Conservation (phyloP, 495 filamentous ascomycete genomes). For the Neurospora sublineolata region DNA sequence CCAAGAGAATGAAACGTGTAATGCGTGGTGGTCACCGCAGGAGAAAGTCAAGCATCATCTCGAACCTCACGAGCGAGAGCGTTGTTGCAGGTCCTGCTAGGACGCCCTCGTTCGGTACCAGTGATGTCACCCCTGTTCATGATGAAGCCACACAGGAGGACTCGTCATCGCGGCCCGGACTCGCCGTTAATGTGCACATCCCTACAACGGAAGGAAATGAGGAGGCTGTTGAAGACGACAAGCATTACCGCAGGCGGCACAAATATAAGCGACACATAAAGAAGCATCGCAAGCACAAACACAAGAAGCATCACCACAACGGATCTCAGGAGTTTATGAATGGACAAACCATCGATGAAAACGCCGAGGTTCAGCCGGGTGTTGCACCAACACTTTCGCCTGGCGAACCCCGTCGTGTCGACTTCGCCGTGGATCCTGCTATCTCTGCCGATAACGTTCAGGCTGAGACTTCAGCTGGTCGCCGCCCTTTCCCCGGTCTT, state of each 20-base stretch:
- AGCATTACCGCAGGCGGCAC: conserved; percentile 19
- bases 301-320: conserved; percentile 8
- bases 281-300: conserved; percentile 27
- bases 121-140: conserved; percentile 16
- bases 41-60: conserved; percentile 64
- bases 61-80: conserved; percentile 42
- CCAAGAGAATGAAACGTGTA: conserved; percentile 59
- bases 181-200: conserved; percentile 14
- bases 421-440: conserved; percentile 28
- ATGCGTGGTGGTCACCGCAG: conserved; percentile 50
- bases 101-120: conserved; percentile 28
- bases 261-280: conserved; percentile 17
- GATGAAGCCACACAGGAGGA: conserved; percentile 25
- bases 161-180: conserved; percentile 11
- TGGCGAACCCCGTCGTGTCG: conserved; percentile 33
- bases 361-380: conserved; percentile 8
- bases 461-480: conserved; percentile 19
- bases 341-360: conserved; percentile 24
- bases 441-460: conserved; percentile 15
- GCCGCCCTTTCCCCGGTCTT: conserved; percentile 29
- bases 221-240: conserved; percentile 31
- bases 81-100: conserved; percentile 15
- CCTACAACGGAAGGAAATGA: conserved; percentile 16
- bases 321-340: conserved; percentile 15
- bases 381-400: not conserved